Base-by-base conservation (phyloP, 108 stramenopile species). In the Cyclostephanos invisitatus region DNA sequence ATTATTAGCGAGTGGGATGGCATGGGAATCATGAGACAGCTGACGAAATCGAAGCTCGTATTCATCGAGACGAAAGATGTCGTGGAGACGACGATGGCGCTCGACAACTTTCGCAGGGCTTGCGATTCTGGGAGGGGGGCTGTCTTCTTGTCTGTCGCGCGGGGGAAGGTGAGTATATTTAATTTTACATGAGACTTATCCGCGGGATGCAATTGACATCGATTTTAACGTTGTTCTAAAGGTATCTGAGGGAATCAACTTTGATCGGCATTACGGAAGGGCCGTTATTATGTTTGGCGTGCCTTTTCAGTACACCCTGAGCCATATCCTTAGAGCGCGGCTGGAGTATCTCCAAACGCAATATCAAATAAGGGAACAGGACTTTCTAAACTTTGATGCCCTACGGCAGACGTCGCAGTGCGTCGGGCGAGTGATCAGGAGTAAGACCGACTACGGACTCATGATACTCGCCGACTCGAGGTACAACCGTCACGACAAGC, bases 51-150 rank as follows among this genome's bases (percentile, higher is more conserved):
- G 20, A 99, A 99, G 77, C 83, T 99, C 3, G 86, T 99, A 28
- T 99, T 98, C 65, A 96, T 99, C 49, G 99, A 99, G 83, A 99
- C 99, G 12, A 98, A 98, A 72, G 99, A 99, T 85, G 97, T 99
- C 12, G 96, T 98, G 29, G 99, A 98, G 73, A 99, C 99, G 5
- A 98, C 98, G 0, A 70, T 99, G 51, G 98, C 99, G 2, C 75
- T 99, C 14, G 97, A 98, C 70, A 98, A 98, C 70, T 99, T 89
- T 86, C 89, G 96, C 51, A 79, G 95, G 46, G 99, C 99, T 5
- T 98, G 98, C 68, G 99, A 99, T 83, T 95, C 86, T 54, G 99
- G 99, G 21, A 88, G 98, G 6, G 99, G 99, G 7, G 99, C 98
- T 7, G 94, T 99, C 7, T 99, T 99, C 80, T 74, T 99, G 38